These are phyloP conservation scores for Lyophyllum atratum DNA, from an alignment of 768 basidiomycete genomes.

Conservation along the genomic window DNA sequence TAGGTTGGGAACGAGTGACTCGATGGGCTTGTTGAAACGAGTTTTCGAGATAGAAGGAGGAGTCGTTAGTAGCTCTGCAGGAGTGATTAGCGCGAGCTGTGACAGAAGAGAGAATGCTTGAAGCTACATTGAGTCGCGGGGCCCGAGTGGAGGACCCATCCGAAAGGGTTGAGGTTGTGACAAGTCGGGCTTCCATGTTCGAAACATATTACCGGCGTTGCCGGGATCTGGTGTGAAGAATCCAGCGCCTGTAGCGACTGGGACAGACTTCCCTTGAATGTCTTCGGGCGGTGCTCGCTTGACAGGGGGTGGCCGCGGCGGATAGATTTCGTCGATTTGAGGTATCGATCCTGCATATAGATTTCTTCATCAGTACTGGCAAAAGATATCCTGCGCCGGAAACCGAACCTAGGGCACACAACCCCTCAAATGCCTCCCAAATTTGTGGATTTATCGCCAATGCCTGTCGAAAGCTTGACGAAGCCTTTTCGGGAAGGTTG, in stretches of 20 bases:
- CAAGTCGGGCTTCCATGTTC: slow-evolving; percentile 54
- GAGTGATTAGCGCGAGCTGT: slow-evolving; percentile 17
- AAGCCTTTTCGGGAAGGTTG: slow-evolving; percentile 76
- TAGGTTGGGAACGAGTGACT: slow-evolving; percentile 43
- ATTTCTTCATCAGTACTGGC: slow-evolving; percentile 2
- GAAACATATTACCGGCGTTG: slow-evolving; percentile 56
- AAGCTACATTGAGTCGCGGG: slow-evolving; percentile 67
- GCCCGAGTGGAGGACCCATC: slow-evolving; percentile 49
- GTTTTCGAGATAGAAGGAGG: slow-evolving; percentile 54
- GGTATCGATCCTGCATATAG: slow-evolving; percentile 58
- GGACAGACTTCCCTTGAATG: slow-evolving; percentile 42
- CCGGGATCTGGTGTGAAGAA: slow-evolving; percentile 78
- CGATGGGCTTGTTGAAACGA: slow-evolving; percentile 59
- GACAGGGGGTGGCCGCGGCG: slow-evolving; percentile 58
- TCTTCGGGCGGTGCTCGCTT: slow-evolving; percentile 59
- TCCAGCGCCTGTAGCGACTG: slow-evolving; percentile 63
- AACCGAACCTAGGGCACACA: slow-evolving; percentile 74
- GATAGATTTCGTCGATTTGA: slow-evolving; percentile 73
- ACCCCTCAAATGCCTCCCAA: slow-evolving; percentile 92
- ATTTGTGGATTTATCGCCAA: slow-evolving; percentile 74
- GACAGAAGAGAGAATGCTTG: background rate
- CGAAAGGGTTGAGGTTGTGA: slow-evolving; percentile 57
- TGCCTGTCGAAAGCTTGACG: slow-evolving; percentile 68
- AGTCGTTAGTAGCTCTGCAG: slow-evolving; percentile 57
- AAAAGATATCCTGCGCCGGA: slow-evolving; percentile 10